Conservation (phyloP, 768 basidiomycete genomes). For the Trametes punicea region DNA sequence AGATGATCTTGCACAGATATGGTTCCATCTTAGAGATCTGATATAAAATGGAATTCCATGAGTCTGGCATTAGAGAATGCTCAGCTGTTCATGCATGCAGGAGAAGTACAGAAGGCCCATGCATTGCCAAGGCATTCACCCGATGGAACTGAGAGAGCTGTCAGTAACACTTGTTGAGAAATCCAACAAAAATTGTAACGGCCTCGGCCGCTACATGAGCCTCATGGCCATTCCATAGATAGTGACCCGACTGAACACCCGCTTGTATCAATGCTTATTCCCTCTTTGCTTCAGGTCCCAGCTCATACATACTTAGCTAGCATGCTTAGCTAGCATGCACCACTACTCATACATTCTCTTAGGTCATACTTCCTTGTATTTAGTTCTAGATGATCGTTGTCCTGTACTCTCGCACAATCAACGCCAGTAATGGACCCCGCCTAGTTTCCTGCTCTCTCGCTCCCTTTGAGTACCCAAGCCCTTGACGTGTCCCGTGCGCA, state of each 20-base stretch:
- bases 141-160: constrained; percentile 25
- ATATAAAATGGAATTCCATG: constrained; percentile 19
- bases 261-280: neutral
- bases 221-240: neutral
- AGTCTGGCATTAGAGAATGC: constrained; percentile 1
- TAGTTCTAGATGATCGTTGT: too few relatives aligned
- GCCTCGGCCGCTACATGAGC: neutral
- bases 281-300: neutral
- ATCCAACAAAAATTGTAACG: constrained; percentile 13
- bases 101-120: constrained; percentile 2
- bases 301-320: too few relatives aligned
- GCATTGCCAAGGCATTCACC: constrained; percentile 6
- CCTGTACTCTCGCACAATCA: neutral
- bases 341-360: neutral
- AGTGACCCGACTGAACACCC: neutral
- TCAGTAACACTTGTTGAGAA: constrained; percentile 26
- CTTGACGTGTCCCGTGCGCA: neutral
- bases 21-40: constrained; percentile 20
- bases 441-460: neutral
- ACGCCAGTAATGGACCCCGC: neutral
- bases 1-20: constrained; percentile 16
- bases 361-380: neutral
- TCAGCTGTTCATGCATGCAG: constrained; percentile 3
- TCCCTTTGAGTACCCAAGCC: neutral
- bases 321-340: neutral